These are phyloP conservation scores for Hamigera avellanea DNA, from an alignment of 495 filamentous ascomycete genomes.

Conservation along the genomic window DNA sequence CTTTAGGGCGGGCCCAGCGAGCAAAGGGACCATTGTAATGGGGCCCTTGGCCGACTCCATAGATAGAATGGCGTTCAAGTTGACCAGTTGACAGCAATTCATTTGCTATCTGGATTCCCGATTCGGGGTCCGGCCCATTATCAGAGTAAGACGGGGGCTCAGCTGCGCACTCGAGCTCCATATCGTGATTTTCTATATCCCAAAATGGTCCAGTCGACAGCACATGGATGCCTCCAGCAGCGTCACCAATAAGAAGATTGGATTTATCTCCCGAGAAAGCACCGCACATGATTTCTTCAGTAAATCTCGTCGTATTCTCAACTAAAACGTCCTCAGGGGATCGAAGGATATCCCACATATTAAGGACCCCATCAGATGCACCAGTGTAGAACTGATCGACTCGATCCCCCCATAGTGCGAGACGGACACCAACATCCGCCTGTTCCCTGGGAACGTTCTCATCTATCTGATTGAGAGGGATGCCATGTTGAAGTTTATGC, in stretches of 20 bases:
- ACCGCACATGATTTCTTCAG: constrained; percentile 44
- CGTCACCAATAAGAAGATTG: constrained; percentile 65
- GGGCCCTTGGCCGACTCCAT: constrained; percentile 33
- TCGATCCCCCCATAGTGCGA: constrained; percentile 65
- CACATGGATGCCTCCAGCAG: constrained; percentile 59
- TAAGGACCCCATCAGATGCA: constrained; percentile 76
- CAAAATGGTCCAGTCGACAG: constrained; percentile 35
- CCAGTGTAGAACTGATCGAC: constrained; percentile 75
- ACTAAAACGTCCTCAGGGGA: constrained; percentile 50
- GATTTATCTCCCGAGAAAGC: constrained; percentile 63
- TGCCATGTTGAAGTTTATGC: constrained; percentile 58
- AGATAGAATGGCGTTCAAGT: constrained; percentile 26
- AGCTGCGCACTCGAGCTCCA: constrained; percentile 14
- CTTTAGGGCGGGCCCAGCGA: constrained; percentile 24
- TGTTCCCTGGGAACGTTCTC: constrained; percentile 45
- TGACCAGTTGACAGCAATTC: constrained; percentile 23
- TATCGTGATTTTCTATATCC: constrained; percentile 7
- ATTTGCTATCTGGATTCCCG: constrained; percentile 16
- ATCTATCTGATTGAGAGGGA: constrained; percentile 49
- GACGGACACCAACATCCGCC: constrained; percentile 71
- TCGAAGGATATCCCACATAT: constrained; percentile 68
- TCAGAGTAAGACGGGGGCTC: constrained; percentile 1
- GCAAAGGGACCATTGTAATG: constrained; percentile 35
- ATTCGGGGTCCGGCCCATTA: constrained; percentile 4
- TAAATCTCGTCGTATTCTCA: constrained; percentile 39